A percentile compares a stretch with the other conserved stretches of the same genome.
These are phyloP conservation scores for Aspergillus olivimuriae DNA, from an alignment of 495 filamentous ascomycete genomes.

Conservation along the genomic window DNA sequence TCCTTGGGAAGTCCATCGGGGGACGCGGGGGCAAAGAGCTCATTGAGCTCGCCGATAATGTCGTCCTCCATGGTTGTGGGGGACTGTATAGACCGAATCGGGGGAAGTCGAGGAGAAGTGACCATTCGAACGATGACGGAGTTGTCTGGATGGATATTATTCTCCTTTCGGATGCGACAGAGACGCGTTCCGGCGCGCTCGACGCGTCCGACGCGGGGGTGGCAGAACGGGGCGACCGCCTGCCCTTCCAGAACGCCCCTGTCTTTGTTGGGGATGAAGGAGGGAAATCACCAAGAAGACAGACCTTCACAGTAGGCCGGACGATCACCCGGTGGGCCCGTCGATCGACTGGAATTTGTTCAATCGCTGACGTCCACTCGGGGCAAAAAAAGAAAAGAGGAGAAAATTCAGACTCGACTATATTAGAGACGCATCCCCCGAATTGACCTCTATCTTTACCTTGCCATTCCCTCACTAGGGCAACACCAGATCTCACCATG, in stretches of 20 bases:
- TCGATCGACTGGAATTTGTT: constrained; percentile 1
- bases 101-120: too few relatives aligned
- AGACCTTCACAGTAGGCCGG: too few relatives aligned
- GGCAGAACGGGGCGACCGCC: constrained; percentile 1
- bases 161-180: too few relatives aligned
- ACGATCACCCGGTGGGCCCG: constrained; percentile 6
- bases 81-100: too few relatives aligned
- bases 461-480: too few relatives aligned
- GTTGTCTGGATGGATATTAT: too few relatives aligned
- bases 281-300: too few relatives aligned
- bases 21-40: constrained; percentile 54
- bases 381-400: constrained; percentile 1
- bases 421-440: background rate
- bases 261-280: too few relatives aligned
- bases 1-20: constrained; percentile 59
- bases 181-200: too few relatives aligned
- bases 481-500: constrained; percentile 5
- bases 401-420: too few relatives aligned
- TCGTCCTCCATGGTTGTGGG: constrained; percentile 12
- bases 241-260: background rate
- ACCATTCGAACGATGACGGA: too few relatives aligned
- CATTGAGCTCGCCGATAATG: constrained; percentile 52
- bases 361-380: background rate
- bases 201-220: background rate
- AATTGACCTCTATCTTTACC: background rate